Evolutionary conservation across 148 eudicot genomes (phyloP).

Genomic region (Rheum nobile): DNA sequence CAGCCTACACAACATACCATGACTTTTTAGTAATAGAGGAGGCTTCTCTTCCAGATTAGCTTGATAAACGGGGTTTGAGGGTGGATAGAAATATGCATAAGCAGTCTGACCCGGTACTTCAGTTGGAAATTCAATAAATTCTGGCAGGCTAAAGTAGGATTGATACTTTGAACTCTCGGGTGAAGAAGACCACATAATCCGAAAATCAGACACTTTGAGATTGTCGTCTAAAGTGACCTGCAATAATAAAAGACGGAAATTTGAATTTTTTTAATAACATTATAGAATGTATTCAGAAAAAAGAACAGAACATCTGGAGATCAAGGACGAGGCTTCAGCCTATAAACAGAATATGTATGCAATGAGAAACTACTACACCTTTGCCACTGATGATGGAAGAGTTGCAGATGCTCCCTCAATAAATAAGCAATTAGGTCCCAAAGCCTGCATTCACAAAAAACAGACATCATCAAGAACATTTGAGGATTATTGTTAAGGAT

Average conservation of each 20-base stretch:
- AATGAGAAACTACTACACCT: constrained; percentile 28
- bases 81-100: constrained; percentile 90
- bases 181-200: constrained; percentile 75
- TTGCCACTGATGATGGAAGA: constrained; percentile 79
- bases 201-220: constrained; percentile 46
- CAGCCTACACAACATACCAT: constrained; percentile 40
- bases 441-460: constrained; percentile 27
- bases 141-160: constrained; percentile 70
- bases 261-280: not conserved
- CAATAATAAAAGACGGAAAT: not conserved
- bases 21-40: constrained; percentile 79
- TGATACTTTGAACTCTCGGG: constrained; percentile 46
- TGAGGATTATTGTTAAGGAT: not conserved
- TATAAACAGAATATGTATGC: not conserved
- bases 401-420: constrained; percentile 84
- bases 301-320: not conserved
- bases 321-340: not conserved
- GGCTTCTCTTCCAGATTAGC: constrained; percentile 69
- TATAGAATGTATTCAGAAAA: not conserved
- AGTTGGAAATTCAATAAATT: constrained; percentile 86
- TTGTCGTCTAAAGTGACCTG: constrained; percentile 69
- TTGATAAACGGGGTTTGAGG: constrained; percentile 63
- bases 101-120: constrained; percentile 79
- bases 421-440: constrained; percentile 36
- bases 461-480: not conserved